Percentiles rank a stretch among this genome's conserved stretches.
Conservation (phyloP, 805 yeast genomes). For the Teunomyces lycoperdinae region DNA sequence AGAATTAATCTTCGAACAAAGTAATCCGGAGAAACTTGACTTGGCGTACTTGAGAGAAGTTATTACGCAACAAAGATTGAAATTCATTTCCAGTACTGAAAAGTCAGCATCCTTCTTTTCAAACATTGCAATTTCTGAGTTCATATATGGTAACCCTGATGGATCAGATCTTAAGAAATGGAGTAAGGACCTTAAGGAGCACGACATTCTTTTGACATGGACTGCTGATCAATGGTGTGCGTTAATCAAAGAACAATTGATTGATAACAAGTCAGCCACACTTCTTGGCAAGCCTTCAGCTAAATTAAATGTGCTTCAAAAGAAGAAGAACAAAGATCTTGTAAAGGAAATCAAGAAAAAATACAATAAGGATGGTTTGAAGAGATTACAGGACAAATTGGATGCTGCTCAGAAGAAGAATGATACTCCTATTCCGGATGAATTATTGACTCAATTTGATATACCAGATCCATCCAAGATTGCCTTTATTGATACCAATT, state of each 20-base stretch:
- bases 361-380: constrained; percentile 61
- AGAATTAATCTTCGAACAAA: constrained; percentile 52
- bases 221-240: constrained; percentile 62
- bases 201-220: constrained; percentile 60
- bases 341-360: constrained; percentile 46
- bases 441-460: constrained; percentile 57
- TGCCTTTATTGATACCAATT: constrained; percentile 62
- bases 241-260: constrained; percentile 50
- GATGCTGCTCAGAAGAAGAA: constrained; percentile 64
- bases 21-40: constrained; percentile 52
- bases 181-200: constrained; percentile 57
- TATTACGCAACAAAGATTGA: constrained; percentile 61
- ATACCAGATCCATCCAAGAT: constrained; percentile 76
- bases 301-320: constrained; percentile 50
- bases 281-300: constrained; percentile 73
- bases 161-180: constrained; percentile 58
- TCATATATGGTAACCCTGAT: constrained; percentile 68
- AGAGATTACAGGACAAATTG: constrained; percentile 47
- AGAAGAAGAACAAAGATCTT: constrained; percentile 49
- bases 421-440: constrained; percentile 73
- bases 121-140: constrained; percentile 69
- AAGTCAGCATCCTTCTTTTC: constrained; percentile 60
- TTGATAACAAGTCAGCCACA: constrained; percentile 61
- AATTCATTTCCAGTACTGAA: constrained; percentile 59
- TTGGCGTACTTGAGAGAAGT: constrained; percentile 63